These are phyloP conservation scores for Nicotiana noctiflora DNA, from an alignment of 257 asterid genomes.

Conservation along the genomic window DNA sequence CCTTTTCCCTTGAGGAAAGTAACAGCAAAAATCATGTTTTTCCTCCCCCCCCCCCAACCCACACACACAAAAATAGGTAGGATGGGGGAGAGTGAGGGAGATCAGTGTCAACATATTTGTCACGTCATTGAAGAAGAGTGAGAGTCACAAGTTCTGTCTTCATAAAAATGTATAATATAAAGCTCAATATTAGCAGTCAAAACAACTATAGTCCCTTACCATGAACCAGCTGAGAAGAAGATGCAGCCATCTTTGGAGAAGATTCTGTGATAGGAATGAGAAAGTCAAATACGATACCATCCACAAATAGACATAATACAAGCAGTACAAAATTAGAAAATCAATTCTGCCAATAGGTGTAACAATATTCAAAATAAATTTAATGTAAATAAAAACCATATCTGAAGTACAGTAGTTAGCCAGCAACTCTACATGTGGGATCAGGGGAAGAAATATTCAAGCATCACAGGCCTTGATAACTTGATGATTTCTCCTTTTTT, in stretches of 20 bases:
- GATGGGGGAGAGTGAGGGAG: too few relatives aligned
- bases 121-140: neutral
- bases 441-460: neutral
- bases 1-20: neutral
- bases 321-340: neutral
- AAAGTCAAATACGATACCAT: neutral
- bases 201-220: conserved; percentile 6
- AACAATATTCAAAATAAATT: neutral
- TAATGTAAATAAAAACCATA: neutral
- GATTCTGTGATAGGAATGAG: neutral
- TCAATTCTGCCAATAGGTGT: neutral
- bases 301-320: neutral
- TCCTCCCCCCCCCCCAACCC: too few relatives aligned
- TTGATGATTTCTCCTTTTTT: neutral
- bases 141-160: neutral
- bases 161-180: neutral
- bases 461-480: neutral
- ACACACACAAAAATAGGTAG: neutral
- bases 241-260: conserved; percentile 9
- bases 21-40: too few relatives aligned
- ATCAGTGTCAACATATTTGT: neutral
- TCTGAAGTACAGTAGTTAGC: neutral
- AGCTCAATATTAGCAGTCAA: neutral
- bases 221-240: conserved; percentile 6
- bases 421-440: neutral